Evolutionary conservation across 306 rosid genomes (phyloP).

Genomic region (Arachis stenosperma): DNA sequence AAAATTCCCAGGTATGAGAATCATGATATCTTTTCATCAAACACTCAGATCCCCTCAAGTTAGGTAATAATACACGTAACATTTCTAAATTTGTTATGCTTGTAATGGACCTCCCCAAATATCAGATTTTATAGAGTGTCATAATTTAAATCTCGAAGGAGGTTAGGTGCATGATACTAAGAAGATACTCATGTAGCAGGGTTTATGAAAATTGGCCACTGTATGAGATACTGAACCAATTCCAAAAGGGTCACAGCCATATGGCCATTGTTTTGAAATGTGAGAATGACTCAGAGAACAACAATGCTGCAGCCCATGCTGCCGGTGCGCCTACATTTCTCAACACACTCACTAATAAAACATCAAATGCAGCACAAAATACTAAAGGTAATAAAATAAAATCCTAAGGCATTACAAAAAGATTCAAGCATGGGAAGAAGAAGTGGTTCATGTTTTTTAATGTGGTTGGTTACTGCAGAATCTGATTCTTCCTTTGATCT

Average conservation of each 20-base stretch:
- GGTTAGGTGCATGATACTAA: too few species aligned
- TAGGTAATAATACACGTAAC: too few species aligned
- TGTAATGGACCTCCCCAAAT: too few species aligned
- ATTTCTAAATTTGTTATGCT: too few species aligned
- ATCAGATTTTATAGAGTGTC: too few species aligned
- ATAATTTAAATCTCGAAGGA: too few species aligned
- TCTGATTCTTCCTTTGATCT: slow-evolving; percentile 27
- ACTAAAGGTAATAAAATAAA: slow-evolving; percentile 40
- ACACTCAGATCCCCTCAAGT: too few species aligned
- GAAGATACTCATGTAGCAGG: slow-evolving; percentile 44
- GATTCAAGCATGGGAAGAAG: neutral
- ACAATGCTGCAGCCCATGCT: slow-evolving; percentile 16
- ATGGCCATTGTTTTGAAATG: slow-evolving; percentile 75
- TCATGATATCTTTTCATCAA: neutral
- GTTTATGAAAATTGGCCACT: slow-evolving; percentile 75
- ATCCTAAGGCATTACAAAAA: neutral
- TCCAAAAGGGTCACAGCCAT: slow-evolving; percentile 77
- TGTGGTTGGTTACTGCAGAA: slow-evolving; percentile 30
- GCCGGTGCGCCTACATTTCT: slow-evolving; percentile 27
- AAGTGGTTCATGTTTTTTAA: slow-evolving; percentile 11
- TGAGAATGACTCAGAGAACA: slow-evolving; percentile 35
- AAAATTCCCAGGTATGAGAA: slow-evolving; percentile 70
- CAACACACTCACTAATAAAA: slow-evolving; percentile 30
- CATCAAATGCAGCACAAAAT: slow-evolving; percentile 28
- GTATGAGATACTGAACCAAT: slow-evolving; percentile 74